Evolutionary conservation across 352 stramenopile genomes (phyloP).

Genomic region (Pythium periplocum): DNA sequence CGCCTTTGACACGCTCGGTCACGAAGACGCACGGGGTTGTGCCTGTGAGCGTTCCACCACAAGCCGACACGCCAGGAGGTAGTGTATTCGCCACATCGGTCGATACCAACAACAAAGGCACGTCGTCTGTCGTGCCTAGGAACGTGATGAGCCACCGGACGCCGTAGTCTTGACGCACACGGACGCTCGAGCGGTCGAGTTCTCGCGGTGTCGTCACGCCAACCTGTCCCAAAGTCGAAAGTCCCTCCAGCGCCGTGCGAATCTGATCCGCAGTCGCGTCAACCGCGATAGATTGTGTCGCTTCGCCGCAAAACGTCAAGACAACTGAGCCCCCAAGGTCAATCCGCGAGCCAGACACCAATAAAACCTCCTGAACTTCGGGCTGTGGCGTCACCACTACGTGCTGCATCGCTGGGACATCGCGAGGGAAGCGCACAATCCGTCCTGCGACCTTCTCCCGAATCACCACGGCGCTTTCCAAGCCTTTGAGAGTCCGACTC

Average conservation of each 20-base stretch:
- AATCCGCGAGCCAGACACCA: slow-evolving; percentile 52
- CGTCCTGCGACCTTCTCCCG: slow-evolving; percentile 37
- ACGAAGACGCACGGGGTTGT: slow-evolving; percentile 47
- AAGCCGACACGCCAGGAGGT: slow-evolving; percentile 35
- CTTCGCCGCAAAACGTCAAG: slow-evolving; percentile 62
- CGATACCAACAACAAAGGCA: slow-evolving; percentile 39
- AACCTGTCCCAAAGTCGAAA: slow-evolving; percentile 56
- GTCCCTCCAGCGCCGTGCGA: slow-evolving; percentile 49
- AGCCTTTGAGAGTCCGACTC: slow-evolving; percentile 5
- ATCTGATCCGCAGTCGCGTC: slow-evolving; percentile 33
- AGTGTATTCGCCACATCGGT: slow-evolving; percentile 28
- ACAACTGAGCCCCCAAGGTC: slow-evolving; percentile 49
- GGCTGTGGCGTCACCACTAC: slow-evolving; percentile 20
- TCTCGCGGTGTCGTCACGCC: slow-evolving; percentile 31
- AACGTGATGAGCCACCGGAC: slow-evolving; percentile 73
- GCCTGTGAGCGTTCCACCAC: slow-evolving; percentile 51
- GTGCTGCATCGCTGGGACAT: slow-evolving; percentile 14
- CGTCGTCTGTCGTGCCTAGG: slow-evolving; percentile 13
- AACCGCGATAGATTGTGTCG: slow-evolving; percentile 40
- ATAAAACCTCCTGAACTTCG: slow-evolving; percentile 73
- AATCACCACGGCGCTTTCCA: slow-evolving; percentile 26
- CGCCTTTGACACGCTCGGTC: slow-evolving; percentile 27
- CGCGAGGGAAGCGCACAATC: slow-evolving; percentile 18
- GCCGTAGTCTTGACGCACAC: slow-evolving; percentile 48
- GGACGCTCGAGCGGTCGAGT: slow-evolving; percentile 9